A percentile compares a stretch with the other conserved stretches of the same genome.
Evolutionary conservation across 78 protist genomes (phyloP).

Genomic region (Tieghemostelium lacteum): DNA sequence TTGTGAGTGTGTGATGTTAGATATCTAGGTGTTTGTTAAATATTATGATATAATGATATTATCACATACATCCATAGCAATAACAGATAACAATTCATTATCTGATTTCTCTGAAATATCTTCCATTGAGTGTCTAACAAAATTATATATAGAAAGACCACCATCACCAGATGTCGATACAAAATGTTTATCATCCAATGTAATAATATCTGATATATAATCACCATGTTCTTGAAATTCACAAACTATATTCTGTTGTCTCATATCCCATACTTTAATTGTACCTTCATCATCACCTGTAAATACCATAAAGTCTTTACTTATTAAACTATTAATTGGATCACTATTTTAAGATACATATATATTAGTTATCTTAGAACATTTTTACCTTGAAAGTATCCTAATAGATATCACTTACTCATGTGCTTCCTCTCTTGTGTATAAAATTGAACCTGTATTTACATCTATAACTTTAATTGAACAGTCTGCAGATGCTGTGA

Average conservation of each 20-base stretch:
- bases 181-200: slow-evolving; percentile 50
- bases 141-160: slow-evolving; percentile 62
- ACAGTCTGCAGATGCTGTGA: slow-evolving; percentile 72
- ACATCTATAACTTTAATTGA: slow-evolving; percentile 73
- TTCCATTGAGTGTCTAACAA: slow-evolving; percentile 61
- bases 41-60: background rate
- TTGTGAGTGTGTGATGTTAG: background rate
- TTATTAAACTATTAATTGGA: slow-evolving; percentile 57
- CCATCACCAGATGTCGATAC: slow-evolving; percentile 77
- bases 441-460: slow-evolving; percentile 61
- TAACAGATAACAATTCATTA: slow-evolving; percentile 67
- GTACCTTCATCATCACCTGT: slow-evolving; percentile 83
- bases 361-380: background rate
- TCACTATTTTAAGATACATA: slow-evolving; percentile 15
- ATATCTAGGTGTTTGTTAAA: background rate
- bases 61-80: slow-evolving; percentile 32
- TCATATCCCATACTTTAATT: slow-evolving; percentile 79
- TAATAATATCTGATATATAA: slow-evolving; percentile 62
- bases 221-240: slow-evolving; percentile 80
- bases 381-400: background rate
- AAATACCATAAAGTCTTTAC: slow-evolving; percentile 77
- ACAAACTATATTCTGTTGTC: slow-evolving; percentile 76
- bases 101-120: slow-evolving; percentile 73
- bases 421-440: slow-evolving; percentile 78
- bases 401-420: slow-evolving; percentile 25